Evolutionary conservation across 352 stramenopile genomes (phyloP).

Genomic region (Globisporangium canariense): DNA sequence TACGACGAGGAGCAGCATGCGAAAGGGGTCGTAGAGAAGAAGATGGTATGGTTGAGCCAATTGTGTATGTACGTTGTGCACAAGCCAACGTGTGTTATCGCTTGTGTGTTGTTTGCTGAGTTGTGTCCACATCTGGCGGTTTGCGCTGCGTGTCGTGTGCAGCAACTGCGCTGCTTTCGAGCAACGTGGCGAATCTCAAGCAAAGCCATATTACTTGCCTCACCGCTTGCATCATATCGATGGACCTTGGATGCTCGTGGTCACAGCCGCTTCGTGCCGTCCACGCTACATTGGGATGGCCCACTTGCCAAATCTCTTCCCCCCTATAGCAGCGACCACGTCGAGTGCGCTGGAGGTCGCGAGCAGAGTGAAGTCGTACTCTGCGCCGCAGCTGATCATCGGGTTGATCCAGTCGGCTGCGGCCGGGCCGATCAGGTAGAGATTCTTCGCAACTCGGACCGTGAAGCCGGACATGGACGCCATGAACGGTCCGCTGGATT

Average conservation of each 20-base stretch:
- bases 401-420: constrained; percentile 14
- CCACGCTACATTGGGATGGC: too few species aligned
- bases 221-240: too few species aligned
- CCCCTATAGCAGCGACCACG: neutral
- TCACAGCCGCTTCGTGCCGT: too few species aligned
- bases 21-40: neutral
- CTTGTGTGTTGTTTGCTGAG: too few species aligned
- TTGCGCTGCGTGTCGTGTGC: too few species aligned
- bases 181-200: too few species aligned
- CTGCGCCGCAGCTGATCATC: constrained; percentile 5
- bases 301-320: too few species aligned
- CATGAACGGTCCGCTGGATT: neutral
- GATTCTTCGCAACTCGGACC: neutral
- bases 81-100: too few species aligned
- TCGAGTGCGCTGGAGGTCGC: neutral
- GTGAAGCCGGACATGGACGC: neutral
- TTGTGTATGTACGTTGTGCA: neutral
- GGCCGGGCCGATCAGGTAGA: neutral
- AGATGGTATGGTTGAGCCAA: neutral
- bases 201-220: too few species aligned
- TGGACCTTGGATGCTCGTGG: too few species aligned
- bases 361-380: neutral
- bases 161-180: too few species aligned
- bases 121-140: too few species aligned
- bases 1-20: neutral